A percentile compares a stretch with the other conserved stretches of the same genome.
phyloP scores from a whole-genome alignment of 2,329 filamentous ascomycete genomes.

The Cercospora zeae-maydis region DNA sequence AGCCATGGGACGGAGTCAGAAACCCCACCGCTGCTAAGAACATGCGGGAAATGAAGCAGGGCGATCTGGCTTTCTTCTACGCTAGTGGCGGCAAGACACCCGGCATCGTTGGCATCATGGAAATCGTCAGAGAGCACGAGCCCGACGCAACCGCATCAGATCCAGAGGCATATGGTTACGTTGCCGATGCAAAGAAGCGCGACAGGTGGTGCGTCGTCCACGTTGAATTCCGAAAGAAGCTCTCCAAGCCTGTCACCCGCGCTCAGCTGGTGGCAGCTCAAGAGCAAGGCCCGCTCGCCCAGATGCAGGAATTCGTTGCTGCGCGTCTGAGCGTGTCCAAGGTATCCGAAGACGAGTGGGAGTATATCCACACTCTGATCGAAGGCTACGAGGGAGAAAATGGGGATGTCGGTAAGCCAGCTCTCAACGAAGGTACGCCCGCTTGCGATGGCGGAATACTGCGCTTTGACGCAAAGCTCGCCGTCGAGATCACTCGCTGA shows the following conservation, averaged over 20 bases:
- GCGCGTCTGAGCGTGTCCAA: slow-evolving; percentile 76
- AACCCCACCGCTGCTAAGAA: slow-evolving; percentile 71
- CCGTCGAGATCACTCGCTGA: neutral
- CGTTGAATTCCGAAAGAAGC: slow-evolving; percentile 82
- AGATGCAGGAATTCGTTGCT: slow-evolving; percentile 81
- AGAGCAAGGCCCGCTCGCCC: slow-evolving; percentile 47
- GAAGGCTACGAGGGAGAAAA: slow-evolving; percentile 25
- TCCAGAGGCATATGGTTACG: slow-evolving; percentile 73
- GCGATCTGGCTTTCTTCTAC: slow-evolving; percentile 94
- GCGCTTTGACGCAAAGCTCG: too few relatives aligned
- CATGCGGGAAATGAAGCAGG: slow-evolving; percentile 83
- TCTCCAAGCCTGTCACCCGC: slow-evolving; percentile 65
- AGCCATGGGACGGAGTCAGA: slow-evolving; percentile 76
- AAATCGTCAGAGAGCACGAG: slow-evolving; percentile 79
- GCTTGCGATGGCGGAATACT: too few relatives aligned
- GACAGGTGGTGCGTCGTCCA: slow-evolving; percentile 88
- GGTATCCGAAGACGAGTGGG: slow-evolving; percentile 63
- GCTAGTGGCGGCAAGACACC: slow-evolving; percentile 90
- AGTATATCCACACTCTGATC: slow-evolving; percentile 49
- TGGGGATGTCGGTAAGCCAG: slow-evolving; percentile 2
- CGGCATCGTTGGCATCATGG: slow-evolving; percentile 64
- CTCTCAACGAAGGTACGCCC: neutral
- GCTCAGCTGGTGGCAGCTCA: slow-evolving; percentile 65
- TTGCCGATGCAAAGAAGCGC: slow-evolving; percentile 66
- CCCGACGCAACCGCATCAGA: slow-evolving; percentile 74